Evolutionary conservation across 192 early-diverging fungal genomes (phyloP), one percentile per base, ranked within the genome.

Genomic region (Jimgerdemannia flammicorona): DNA sequence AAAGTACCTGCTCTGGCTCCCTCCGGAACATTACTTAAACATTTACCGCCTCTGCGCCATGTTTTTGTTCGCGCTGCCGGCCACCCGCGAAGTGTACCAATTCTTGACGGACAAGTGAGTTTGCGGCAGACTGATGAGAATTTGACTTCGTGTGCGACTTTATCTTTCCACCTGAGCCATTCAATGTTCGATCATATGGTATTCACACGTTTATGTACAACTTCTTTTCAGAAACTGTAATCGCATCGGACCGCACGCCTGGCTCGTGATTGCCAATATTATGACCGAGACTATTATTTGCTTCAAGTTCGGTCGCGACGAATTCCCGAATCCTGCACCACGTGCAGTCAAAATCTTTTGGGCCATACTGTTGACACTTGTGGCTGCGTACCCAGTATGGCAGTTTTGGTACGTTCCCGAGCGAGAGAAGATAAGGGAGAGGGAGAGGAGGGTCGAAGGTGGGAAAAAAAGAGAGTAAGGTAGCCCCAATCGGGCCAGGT

Each of bases 1-100:
- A 49, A 99, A 99, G 84, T 92, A 90, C 70, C 88, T 99, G 39
- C 83, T 97, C 43, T 99, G 96, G 96, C 78, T 97, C 40, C 95
- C 97, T 29, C 92, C 95, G 17, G 91, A 93, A 74, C 93, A 97
- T 84, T 85, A 85, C 59, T 77, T 97, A 70, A 95, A 96, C 69
- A 87, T 91, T 8, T 85, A 84, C 43, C 90, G 97, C 14, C 83
- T 97, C 69, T 84, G 92, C 39, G 84, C 93, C 43, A 86, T 95
- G 74, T 97, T 97, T 77, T 87, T 97, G 71, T 92, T 95, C 85
- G 91, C 91, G 39, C 81, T 97, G 72, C 95, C 97, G 20, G 95
- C 91, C 49, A 88, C 87, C 6, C 87, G 97, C 63, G 97, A 99
- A 73, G 92, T 90, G 39, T 99, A 97, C 80, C 95, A 97, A 79